Conservation (phyloP, 305 asterid genomes). For the Nicotiana rustica region DNA sequence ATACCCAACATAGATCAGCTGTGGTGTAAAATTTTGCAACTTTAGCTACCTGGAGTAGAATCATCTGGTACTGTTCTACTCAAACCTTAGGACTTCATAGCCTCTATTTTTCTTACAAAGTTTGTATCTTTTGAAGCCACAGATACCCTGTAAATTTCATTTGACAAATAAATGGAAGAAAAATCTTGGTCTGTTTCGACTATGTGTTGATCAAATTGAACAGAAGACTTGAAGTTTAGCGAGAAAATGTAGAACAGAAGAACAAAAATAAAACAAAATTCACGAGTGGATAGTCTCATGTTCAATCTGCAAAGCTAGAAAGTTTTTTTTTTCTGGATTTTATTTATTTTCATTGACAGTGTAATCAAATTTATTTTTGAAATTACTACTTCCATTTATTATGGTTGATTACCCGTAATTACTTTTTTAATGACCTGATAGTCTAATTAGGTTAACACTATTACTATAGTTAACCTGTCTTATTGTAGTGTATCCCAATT, state of each 20-base stretch:
- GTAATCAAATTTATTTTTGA: neutral
- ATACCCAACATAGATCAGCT: neutral
- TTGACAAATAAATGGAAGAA: neutral
- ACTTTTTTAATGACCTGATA: neutral
- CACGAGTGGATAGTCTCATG: neutral
- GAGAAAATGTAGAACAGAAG: neutral
- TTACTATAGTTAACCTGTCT: neutral
- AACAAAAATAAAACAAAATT: neutral
- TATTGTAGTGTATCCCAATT: neutral
- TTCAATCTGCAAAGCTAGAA: neutral
- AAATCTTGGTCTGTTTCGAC: neutral
- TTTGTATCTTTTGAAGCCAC: neutral
- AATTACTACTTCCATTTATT: neutral
- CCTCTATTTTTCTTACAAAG: neutral
- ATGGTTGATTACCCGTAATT: neutral
- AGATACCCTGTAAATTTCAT: conserved; percentile 10
- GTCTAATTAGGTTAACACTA: neutral
- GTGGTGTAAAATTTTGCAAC: neutral
- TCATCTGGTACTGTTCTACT: conserved; percentile 8
- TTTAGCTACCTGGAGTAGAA: neutral
- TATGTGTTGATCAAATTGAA: conserved; percentile 7
- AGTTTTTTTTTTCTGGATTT: neutral
- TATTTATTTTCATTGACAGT: neutral
- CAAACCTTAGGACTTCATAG: neutral
- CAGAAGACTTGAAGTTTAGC: neutral